A percentile compares a stretch with the other conserved stretches of the same genome.
Conservation (phyloP, 345 rosid species). For the Populus alba region DNA sequence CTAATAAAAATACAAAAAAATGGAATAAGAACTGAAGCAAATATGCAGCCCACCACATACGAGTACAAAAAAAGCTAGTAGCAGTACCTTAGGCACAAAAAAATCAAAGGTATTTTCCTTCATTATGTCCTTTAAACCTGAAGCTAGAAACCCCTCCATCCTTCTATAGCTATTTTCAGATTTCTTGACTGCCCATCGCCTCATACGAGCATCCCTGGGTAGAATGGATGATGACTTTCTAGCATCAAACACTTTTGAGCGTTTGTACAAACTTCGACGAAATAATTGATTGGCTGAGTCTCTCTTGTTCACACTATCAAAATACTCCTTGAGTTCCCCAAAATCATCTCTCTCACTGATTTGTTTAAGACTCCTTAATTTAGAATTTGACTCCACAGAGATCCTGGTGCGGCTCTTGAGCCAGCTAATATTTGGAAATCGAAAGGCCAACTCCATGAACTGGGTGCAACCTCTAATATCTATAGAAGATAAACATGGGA, state of each 20-base stretch:
- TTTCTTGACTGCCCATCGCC: slow-evolving; percentile 91
- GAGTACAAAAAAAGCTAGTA: background rate
- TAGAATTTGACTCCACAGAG: slow-evolving; percentile 49
- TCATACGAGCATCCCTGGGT: slow-evolving; percentile 93
- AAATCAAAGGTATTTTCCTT: slow-evolving; percentile 82
- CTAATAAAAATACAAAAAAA: slow-evolving; percentile 39
- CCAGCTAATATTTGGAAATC: slow-evolving; percentile 64
- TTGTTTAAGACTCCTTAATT: slow-evolving; percentile 66
- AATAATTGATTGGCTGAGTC: slow-evolving; percentile 85
- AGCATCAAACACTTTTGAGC: slow-evolving; percentile 92
- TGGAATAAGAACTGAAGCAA: slow-evolving; percentile 18
- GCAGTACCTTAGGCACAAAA: slow-evolving; percentile 77
- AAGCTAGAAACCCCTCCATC: slow-evolving; percentile 89
- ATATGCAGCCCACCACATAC: background rate
- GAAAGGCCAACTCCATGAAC: slow-evolving; percentile 56
- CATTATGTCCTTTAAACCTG: slow-evolving; percentile 88
- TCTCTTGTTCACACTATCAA: slow-evolving; percentile 87
- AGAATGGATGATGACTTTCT: slow-evolving; percentile 82
- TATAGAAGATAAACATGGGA: slow-evolving; percentile 61
- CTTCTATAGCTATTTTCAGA: slow-evolving; percentile 82
- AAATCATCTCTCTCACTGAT: slow-evolving; percentile 70
- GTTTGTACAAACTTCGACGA: slow-evolving; percentile 80
- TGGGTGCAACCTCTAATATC: slow-evolving; percentile 92
- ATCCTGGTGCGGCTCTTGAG: slow-evolving; percentile 37
- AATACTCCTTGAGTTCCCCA: slow-evolving; percentile 90